Conservation (phyloP, 805 yeast genomes). For the Starmerella sirachaensis region DNA sequence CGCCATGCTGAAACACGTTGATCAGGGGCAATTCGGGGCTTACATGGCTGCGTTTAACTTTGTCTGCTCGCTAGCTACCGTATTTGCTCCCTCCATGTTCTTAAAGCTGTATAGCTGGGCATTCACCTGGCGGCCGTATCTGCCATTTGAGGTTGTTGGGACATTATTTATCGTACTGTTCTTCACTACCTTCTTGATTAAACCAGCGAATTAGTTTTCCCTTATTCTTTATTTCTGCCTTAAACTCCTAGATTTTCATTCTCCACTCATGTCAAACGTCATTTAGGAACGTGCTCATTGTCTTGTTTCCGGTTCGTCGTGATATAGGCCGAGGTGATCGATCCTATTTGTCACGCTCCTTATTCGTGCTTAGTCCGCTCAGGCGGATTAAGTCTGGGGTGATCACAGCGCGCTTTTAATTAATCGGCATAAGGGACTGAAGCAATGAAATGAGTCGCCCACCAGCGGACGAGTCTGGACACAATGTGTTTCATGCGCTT, state of each 20-base stretch:
- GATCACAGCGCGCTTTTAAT: too few species aligned
- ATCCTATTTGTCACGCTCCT: too few species aligned
- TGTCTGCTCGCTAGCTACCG: slow-evolving; percentile 9
- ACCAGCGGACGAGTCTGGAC: slow-evolving; percentile 13
- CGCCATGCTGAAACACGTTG: slow-evolving; percentile 25
- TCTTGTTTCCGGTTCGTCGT: too few species aligned
- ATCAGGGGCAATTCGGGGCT: slow-evolving; percentile 23
- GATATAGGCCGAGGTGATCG: too few species aligned
- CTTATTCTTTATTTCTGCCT: background rate
- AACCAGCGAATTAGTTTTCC: slow-evolving; percentile 1
- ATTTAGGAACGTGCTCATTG: background rate
- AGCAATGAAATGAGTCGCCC: slow-evolving; percentile 10
- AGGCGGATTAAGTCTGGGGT: too few species aligned
- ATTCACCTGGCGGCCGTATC: slow-evolving; percentile 14
- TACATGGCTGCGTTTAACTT: slow-evolving; percentile 25
- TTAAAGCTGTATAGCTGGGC: slow-evolving; percentile 21
- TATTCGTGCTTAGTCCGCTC: too few species aligned
- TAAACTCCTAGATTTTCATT: background rate
- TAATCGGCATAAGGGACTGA: too few species aligned
- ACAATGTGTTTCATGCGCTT: slow-evolving; percentile 22
- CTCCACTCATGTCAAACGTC: background rate
- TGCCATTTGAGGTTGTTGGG: slow-evolving; percentile 19
- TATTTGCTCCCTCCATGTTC: slow-evolving; percentile 19
- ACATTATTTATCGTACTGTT: slow-evolving; percentile 12
- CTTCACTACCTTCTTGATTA: slow-evolving; percentile 10